These are phyloP conservation scores for Collybia nuda DNA, from an alignment of 768 basidiomycete genomes.

Conservation along the genomic window DNA sequence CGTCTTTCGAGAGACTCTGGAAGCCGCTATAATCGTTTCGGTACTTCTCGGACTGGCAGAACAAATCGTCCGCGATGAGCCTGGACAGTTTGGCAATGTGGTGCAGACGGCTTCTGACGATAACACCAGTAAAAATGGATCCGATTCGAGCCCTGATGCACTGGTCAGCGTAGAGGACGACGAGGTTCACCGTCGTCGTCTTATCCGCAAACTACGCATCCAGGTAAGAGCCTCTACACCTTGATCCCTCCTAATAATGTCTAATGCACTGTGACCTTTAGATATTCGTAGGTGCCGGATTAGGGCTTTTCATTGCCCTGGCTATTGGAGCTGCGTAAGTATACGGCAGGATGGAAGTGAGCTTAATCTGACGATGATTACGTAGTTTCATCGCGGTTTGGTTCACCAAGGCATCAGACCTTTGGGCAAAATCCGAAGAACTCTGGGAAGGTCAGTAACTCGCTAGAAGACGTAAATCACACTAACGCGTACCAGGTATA, in stretches of 20 bases:
- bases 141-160: conserved; percentile 19
- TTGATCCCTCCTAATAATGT: background rate
- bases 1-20: conserved; percentile 92
- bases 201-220: conserved; percentile 68
- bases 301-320: conserved; percentile 78
- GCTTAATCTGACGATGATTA: background rate
- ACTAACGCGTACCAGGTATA: conserved; percentile 40
- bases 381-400: conserved; percentile 83
- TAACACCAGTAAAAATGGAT: conserved; percentile 24
- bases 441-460: conserved; percentile 84
- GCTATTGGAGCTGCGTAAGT: conserved; percentile 78
- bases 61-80: conserved; percentile 61
- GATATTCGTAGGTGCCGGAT: conserved; percentile 73
- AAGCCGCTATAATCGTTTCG: conserved; percentile 89
- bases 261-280: conserved; percentile 22
- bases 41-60: conserved; percentile 91
- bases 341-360: background rate
- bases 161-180: conserved; percentile 24
- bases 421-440: conserved; percentile 84
- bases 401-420: conserved; percentile 86
- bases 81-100: conserved; percentile 13
- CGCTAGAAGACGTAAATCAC: background rate
- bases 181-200: conserved; percentile 31
- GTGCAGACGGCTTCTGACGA: conserved; percentile 12
- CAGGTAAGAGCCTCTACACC: conserved; percentile 42